Evolutionary conservation across 305 asterid genomes (phyloP), one percentile per base, ranked within the genome.

Genomic region (Solanum hybrid): DNA sequence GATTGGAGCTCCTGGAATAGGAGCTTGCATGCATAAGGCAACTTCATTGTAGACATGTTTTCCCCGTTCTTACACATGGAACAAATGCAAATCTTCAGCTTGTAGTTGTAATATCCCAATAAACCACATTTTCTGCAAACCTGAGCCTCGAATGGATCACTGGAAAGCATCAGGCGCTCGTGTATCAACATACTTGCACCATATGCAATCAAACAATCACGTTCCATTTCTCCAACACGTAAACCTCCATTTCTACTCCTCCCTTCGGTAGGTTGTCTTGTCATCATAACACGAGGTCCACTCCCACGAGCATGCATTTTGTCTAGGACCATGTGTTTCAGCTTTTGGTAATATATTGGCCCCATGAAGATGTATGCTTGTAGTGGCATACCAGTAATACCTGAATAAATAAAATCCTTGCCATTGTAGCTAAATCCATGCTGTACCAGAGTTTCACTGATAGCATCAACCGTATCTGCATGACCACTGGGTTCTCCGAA

Each of bases 281-380:
- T 96, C 41, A 97, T 89, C 98, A 95, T 93, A 88, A 93, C 96
- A 87, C 97, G 96, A 32, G 99, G 99, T 36, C 99, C 99, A 88
- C 89, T 95, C 70, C 98, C 99, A 79, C 99, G 96, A 89, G 99
- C 99, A 91, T 97, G 99, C 97, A 97, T 97, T 92, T 97, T 97
- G 91, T 97, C 99, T 57, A 96, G 92, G 82, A 97, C 99, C 99
- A 97, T 97, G 94, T 97, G 99, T 92, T 97, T 97, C 94, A 97
- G 93, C 94, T 96, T 97, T 91, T 97, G 99, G 96, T 97, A 97
- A 91, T 97, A 97, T 91, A 96, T 97, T 87, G 99, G 99, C 20
- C 99, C 99, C 99, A 97, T 97, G 93, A 96, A 97, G 39, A 97
- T 96, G 90, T 97, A 97, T 89, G 99, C 98, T 92, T 97, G 98